phyloP scores from a whole-genome alignment of 1,284 basidiomycete genomes.

The Vanrija sp. region DNA sequence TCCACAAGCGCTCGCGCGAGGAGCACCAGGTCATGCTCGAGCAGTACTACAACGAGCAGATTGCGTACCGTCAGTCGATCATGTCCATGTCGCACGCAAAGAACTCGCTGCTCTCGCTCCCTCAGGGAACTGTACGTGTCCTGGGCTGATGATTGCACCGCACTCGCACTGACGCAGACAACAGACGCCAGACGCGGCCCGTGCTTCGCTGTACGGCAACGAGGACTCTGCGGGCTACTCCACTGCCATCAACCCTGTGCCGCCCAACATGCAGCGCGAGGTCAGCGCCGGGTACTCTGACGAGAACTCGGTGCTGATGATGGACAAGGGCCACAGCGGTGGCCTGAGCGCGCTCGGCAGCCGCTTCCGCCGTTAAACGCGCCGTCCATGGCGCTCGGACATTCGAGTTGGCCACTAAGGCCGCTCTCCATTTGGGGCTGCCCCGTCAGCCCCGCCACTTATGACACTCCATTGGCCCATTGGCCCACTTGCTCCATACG shows the following conservation, averaged over 20 bases:
- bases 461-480: too few relatives aligned
- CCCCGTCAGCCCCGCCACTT: too few relatives aligned
- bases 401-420: too few relatives aligned
- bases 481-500: too few relatives aligned
- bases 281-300: conserved; percentile 25
- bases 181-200: conserved; percentile 22
- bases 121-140: conserved; percentile 1
- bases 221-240: conserved; percentile 19
- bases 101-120: conserved; percentile 41
- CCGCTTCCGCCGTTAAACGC: conserved; percentile 12
- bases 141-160: conserved; percentile 13
- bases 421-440: too few relatives aligned
- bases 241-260: conserved; percentile 19
- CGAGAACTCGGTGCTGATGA: conserved; percentile 16
- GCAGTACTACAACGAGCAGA: conserved; percentile 75
- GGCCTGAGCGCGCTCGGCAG: neutral
- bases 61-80: conserved; percentile 50
- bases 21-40: conserved; percentile 71
- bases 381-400: too few relatives aligned
- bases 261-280: conserved; percentile 39
- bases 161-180: neutral
- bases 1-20: conserved; percentile 67
- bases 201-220: conserved; percentile 24
- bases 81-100: conserved; percentile 49
- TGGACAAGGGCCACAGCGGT: conserved; percentile 3